phyloP scores from a whole-genome alignment of 2,329 filamentous ascomycete species.

The Biscogniauxia mediterranea region DNA sequence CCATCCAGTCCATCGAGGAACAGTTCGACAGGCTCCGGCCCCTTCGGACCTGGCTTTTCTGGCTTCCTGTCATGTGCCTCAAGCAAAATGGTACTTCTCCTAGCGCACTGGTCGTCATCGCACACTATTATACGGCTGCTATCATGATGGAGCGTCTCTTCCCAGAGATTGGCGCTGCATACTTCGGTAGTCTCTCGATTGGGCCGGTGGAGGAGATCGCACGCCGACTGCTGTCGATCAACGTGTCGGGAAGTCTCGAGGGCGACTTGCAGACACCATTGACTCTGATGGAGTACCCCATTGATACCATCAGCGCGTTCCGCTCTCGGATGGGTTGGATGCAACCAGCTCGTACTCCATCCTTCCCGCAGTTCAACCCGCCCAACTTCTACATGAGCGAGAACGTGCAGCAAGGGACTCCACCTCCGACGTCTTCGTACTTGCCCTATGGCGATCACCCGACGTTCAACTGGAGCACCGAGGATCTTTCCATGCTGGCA shows the following conservation, averaged over 20 bases:
- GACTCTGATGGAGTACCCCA: conserved; percentile 69
- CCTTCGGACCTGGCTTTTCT: conserved; percentile 90
- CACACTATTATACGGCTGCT: conserved; percentile 88
- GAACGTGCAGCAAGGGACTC: conserved; percentile 36
- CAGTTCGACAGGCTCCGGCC: conserved; percentile 89
- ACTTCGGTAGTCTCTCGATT: conserved; percentile 79
- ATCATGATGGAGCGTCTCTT: conserved; percentile 88
- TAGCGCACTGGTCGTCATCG: conserved; percentile 77
- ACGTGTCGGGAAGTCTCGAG: conserved; percentile 55
- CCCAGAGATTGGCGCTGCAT: conserved; percentile 84
- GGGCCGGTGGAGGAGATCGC: conserved; percentile 85
- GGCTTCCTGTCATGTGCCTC: conserved; percentile 83
- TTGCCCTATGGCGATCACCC: conserved; percentile 54
- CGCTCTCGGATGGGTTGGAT: conserved; percentile 67
- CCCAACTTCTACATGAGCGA: conserved; percentile 53
- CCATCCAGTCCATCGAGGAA: conserved; percentile 69
- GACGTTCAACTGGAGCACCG: conserved; percentile 63
- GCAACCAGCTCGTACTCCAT: conserved; percentile 56
- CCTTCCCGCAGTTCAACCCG: conserved; percentile 59
- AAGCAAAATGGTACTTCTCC: conserved; percentile 74
- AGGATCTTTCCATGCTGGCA: conserved; percentile 57
- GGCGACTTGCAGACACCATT: conserved; percentile 61
- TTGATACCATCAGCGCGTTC: conserved; percentile 67
- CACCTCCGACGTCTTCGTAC: conserved; percentile 44
- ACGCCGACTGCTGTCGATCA: conserved; percentile 68